Percentiles rank a stretch among this genome's conserved stretches.
Conservation (phyloP, 2,329 filamentous ascomycete species). For the Cercospora janseana region DNA sequence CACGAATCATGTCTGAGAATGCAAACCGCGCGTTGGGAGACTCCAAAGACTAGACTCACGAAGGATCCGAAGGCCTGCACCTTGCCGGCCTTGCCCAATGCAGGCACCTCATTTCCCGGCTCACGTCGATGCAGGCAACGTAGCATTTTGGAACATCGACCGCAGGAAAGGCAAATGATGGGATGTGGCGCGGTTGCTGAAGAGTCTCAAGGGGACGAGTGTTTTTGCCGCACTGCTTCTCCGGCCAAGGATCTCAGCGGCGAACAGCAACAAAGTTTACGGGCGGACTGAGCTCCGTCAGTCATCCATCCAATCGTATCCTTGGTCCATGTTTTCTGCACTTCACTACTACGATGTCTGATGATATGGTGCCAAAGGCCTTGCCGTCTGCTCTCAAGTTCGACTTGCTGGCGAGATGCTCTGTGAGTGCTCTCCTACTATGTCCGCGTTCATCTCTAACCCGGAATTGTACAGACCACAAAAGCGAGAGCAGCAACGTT, state of each 20-base stretch:
- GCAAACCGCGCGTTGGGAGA: too few species aligned
- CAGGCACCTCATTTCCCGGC: too few species aligned
- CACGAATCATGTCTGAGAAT: too few species aligned
- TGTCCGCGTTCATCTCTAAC: background rate
- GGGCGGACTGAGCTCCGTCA: background rate
- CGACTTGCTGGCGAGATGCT: slow-evolving; percentile 74
- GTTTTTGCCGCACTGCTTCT: too few species aligned
- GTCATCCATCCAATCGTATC: background rate
- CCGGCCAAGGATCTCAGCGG: too few species aligned
- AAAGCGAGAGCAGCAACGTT: slow-evolving; percentile 87
- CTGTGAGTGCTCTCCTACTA: slow-evolving; percentile 56
- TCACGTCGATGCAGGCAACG: too few species aligned
- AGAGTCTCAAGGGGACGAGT: background rate
- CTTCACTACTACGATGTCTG: slow-evolving; percentile 20
- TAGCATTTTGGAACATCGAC: too few species aligned
- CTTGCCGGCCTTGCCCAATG: too few species aligned
- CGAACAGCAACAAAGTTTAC: too few species aligned
- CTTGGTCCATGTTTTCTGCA: background rate
- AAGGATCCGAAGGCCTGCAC: too few species aligned
- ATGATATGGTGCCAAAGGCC: slow-evolving; percentile 28
- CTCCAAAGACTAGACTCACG: too few species aligned
- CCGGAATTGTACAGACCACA: slow-evolving; percentile 66
- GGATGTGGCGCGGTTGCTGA: background rate
- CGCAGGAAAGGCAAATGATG: too few species aligned
- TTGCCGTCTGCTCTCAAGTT: slow-evolving; percentile 66